Conservation (phyloP, 2,329 filamentous ascomycete species). For the Daldinia eschscholtzii region DNA sequence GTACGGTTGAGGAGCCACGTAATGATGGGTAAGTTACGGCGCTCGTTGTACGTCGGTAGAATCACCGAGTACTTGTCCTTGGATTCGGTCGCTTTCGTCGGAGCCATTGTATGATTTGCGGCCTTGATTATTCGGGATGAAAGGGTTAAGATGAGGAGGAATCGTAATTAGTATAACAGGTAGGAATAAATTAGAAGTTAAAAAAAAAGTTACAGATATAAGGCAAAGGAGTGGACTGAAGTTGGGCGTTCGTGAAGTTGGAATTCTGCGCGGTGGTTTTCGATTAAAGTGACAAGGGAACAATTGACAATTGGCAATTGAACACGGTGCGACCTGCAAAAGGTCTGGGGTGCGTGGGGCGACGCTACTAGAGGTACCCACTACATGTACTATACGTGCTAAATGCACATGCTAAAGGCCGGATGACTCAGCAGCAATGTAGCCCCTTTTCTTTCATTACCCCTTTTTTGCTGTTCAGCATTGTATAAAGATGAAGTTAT, state of each 20-base stretch:
- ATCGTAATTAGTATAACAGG: slow-evolving; percentile 12
- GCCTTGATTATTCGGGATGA: slow-evolving; percentile 18
- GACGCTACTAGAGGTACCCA: too few relatives aligned
- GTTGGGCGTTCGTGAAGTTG: slow-evolving; percentile 43
- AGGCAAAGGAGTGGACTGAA: slow-evolving; percentile 49
- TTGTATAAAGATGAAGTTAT: not conserved
- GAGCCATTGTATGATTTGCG: slow-evolving; percentile 59
- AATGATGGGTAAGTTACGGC: slow-evolving; percentile 95
- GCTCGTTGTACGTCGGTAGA: slow-evolving; percentile 98
- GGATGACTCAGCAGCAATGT: slow-evolving; percentile 33
- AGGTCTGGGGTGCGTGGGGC: slow-evolving; percentile 23
- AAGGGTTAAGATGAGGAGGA: slow-evolving; percentile 16
- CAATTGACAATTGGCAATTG: slow-evolving; percentile 31
- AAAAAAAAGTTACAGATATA: slow-evolving; percentile 7
- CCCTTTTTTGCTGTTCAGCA: slow-evolving; percentile 1
- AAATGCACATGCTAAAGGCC: not conserved
- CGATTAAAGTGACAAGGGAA: slow-evolving; percentile 11
- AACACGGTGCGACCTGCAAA: slow-evolving; percentile 42
- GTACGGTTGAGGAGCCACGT: slow-evolving; percentile 93
- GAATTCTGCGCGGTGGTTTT: slow-evolving; percentile 32
- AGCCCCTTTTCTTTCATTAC: slow-evolving; percentile 25
- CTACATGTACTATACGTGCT: not conserved
- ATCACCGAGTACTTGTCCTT: slow-evolving; percentile 95
- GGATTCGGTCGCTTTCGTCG: slow-evolving; percentile 54
- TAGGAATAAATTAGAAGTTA: slow-evolving; percentile 14